Evolutionary conservation across 78 protist genomes (phyloP), one percentile per base, ranked within the genome.

Genomic region (Cavenderia fasciculata): DNA sequence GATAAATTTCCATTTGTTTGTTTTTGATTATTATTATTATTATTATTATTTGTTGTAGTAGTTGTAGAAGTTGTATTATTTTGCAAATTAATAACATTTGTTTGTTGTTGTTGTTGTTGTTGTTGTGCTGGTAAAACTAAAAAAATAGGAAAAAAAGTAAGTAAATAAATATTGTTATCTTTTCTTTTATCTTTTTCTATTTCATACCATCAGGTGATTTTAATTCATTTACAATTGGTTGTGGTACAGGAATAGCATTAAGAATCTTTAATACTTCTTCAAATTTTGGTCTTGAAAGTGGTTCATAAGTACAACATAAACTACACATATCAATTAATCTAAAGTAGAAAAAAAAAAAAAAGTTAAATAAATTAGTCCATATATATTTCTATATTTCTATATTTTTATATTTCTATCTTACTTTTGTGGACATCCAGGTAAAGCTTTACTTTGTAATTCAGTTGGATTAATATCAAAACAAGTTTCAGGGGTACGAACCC

Each of bases 401-500:
- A n/a, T n/a, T n/a, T n/a, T n/a, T n/a, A n/a, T n/a, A n/a, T n/a
- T n/a, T n/a, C n/a, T 44, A 47, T 49, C 54, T 23, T 59, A 77
- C 61, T 78, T 69, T 43, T 25, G 27, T 68, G 89, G 89, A 56
- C 78, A 65, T 36, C 77, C 89, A 54, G 75, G 71, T 27, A 82
- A n/a, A 19, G 89, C 74, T 43, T 82, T 82, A 54, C 11, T 38
- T 56, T 44, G 65, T 43, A 82, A 68, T 56, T 82, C 89, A 10
- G 47, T 62, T 38, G 89, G 89, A 18, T 47, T 56, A 43, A 82
- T 82, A 68, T 82, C 89, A 56, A 82, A 82, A 68, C 89, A 82
- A 18, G 89, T 82, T 25, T 82, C 89, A 56, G 89, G 89, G 25
- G 89, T 73, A 43, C 93, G 78, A 16, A 74, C 47, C 93, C 93